Evolutionary conservation across 2,329 filamentous ascomycete genomes (phyloP), one percentile per base, ranked within the genome.

Genomic region (Paraphaeosphaeria minitans): DNA sequence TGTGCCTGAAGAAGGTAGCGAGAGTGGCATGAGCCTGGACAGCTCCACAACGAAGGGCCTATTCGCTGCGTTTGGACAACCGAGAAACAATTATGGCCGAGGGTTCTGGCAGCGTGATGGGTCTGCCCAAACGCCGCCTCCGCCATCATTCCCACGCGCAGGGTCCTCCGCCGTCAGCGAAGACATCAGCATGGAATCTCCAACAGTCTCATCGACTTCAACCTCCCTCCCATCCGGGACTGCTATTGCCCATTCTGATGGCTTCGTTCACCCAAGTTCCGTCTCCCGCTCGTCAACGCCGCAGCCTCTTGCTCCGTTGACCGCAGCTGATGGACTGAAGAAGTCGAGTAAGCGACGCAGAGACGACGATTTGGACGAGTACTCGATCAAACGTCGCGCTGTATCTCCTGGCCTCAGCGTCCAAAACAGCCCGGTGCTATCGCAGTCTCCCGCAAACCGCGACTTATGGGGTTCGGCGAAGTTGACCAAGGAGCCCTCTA

Each of bases 401-500:
- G 94, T 98, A 2, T 95, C 91, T 59, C 94, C 94, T 0, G 92
- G 93, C 16, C 88, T 97, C 83, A 96, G 92, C 74, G 89, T 90
- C 1, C 92, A 96, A 69, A 96, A 94, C 77, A 96, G 91, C 61
- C 94, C 94, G 1, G 84, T 97, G 37, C 85, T 94, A 58, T 81
- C 83, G 67, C 92, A 97, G 73, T 94, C 91, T 56, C 92, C 93
- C 1, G 85, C 90, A 64, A 88, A 94, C 72, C 84, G 89, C 49
- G 91, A 93, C 63, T 83, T 89, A 0, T 93, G 90, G 89, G 89
- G 89, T n/a, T 88, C 87, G 7, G 85, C 89, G 6, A 85, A 84
- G 35, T 83, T 87, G 5, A 89, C 86, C 64, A 62, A 85, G 77
- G 66, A 87, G 79, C 55, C 84, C 81, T 63, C 81, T 69, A 78